Evolutionary conservation across 164 flowering plant species (phyloP), one percentile per base, ranked within the genome.

Genomic region (Chimonanthus praecox): DNA sequence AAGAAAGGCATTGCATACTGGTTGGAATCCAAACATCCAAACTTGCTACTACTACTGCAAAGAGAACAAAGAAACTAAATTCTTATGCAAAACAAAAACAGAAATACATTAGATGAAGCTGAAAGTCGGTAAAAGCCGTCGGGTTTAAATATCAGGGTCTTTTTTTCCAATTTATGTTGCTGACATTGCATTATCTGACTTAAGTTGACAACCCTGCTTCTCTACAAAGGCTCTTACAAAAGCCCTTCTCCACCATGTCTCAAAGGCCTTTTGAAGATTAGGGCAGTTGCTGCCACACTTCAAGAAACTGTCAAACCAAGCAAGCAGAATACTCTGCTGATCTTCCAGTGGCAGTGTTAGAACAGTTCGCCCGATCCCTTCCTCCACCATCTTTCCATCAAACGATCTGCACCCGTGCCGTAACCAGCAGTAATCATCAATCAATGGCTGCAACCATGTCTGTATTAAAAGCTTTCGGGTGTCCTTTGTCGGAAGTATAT

Each of bases 171-270:
- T 33, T 33, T 33, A 33, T 54, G n/a, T 54, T 2, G 60, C 20
- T 16, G 81, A 67, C 75, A 50, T 70, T 18, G 67, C 73, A 51
- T 49, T 75, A 67, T 78, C 78, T 7, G 68, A 48, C 16, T 72
- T 77, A 33, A 71, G 69, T n/a, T 58, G 63, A 72, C 70, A 71
- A 21, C 67, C 82, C 69, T 72, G 80, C 44, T 83, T 72, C 49
- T 86, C 89, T 33, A 21, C 77, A 69, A 84, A 87, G n/a, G 97
- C 93, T 80, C 90, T 87, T 48, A 88, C 71, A 73, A 93, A 95
- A 60, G 99, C 85, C 76, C 98, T 83, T 62, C 98, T 83, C 99
- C 99, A 95, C 99, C 99, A 95, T 33, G 92, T 97, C 87, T 93
- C 97, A 77, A 95, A 95, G 33, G 99, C 99, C 71, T 87, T 83